Base-by-base conservation (phyloP, 305 asterid species). In the Fraxinus floribunda region DNA sequence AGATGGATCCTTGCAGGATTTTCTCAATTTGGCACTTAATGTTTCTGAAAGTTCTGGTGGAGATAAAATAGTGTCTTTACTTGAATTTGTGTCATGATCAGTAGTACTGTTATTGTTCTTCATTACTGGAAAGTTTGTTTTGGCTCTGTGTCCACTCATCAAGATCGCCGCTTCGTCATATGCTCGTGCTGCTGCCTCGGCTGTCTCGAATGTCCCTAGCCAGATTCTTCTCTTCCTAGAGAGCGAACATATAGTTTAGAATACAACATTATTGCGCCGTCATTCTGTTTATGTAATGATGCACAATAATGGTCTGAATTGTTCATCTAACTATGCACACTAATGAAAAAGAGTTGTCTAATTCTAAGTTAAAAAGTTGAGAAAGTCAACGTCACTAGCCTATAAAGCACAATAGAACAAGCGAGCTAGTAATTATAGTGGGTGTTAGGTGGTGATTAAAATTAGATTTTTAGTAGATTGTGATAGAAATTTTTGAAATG, bases 171-270 rank as follows among this genome's bases (percentile, higher is more conserved):
- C 97, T 82, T 94, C 84, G 52, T 94, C 98, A 24, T 94, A 94
- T 0, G 97, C 98, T 76, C 87, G 88, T 2, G 97, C 97, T 10
- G 98, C 97, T 20, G 91, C 95, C 80, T 92, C 96, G 1, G 97
- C 97, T 13, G 98, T 91, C 89, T 91, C 98, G 71, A 86, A 94
- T 1, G 98, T 92, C 80, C 98, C 98, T 49, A 94, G 87, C 98
- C 98, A 94, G 38, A 94, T 91, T 89, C 97, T 91, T 81, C 91
- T 94, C 90, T 94, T 94, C 85, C 98, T 94, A 80, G 66, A 75
- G 11, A 22, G 1, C 52, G 7, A 32, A 49, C 20, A 15, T 49
- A 49, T 49, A 49, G 20, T 49, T 49, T 49, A 49, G 22, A 68
- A 10, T 68, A 13, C 34, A 5, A 24, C 24, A 64, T 24, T 64